These are phyloP conservation scores for Gracilaria domingensis DNA, from an alignment of 23 red algal species.

Conservation along the genomic window DNA sequence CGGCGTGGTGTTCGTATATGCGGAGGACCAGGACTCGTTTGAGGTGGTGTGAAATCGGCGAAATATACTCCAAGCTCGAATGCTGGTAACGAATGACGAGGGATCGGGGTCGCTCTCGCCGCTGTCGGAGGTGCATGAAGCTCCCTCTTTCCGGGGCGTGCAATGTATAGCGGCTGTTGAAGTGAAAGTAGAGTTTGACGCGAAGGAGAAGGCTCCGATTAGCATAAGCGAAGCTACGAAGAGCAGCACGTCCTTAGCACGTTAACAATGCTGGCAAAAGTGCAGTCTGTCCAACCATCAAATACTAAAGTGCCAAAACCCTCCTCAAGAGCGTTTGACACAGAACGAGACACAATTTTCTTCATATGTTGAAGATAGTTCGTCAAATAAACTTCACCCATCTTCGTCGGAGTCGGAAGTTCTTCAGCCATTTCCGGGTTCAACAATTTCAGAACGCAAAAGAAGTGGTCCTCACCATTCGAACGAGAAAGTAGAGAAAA, in stretches of 20 bases:
- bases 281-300: no score
- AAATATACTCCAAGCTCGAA: neutral
- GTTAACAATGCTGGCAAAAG: no score
- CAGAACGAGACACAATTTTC: no score
- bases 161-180: neutral
- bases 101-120: constrained; percentile 20
- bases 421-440: no score
- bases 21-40: constrained; percentile 68
- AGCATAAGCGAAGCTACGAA: constrained; percentile 43
- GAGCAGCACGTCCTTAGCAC: constrained; percentile 15
- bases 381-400: no score
- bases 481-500: no score
- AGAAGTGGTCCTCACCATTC: no score
- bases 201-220: neutral
- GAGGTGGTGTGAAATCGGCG: constrained; percentile 51
- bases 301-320: no score
- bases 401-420: no score
- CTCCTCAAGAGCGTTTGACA: no score
- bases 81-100: constrained; percentile 38
- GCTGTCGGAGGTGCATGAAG: neutral
- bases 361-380: no score
- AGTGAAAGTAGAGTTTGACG: constrained; percentile 52
- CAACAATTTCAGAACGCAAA: no score
- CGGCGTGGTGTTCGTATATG: constrained; percentile 77
- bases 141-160: neutral